A percentile compares a stretch with the other conserved stretches of the same genome.
Conservation (phyloP, 345 rosid species). For the Lepidium aucheri region DNA sequence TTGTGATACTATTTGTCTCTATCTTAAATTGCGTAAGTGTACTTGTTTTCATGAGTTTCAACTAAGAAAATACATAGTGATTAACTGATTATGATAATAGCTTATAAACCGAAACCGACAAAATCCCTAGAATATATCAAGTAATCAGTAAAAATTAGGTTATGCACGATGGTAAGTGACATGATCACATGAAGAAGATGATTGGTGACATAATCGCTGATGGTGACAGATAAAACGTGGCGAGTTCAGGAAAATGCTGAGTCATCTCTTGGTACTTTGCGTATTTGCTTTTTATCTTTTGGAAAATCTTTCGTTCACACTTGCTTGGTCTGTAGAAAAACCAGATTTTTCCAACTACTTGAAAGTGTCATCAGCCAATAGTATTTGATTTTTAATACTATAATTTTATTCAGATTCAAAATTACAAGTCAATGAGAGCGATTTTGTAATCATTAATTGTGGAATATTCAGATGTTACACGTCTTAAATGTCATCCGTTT, state of each 20-base stretch:
- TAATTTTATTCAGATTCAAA: not conserved
- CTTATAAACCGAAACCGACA: not conserved
- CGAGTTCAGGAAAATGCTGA: not conserved
- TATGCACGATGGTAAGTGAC: not conserved
- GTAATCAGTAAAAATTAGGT: not conserved
- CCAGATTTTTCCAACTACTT: not conserved
- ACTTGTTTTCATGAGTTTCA: not conserved
- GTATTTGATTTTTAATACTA: not conserved
- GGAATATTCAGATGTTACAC: conserved; percentile 8
- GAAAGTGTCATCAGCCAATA: conserved; percentile 4
- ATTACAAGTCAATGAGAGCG: not conserved
- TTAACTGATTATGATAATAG: not conserved
- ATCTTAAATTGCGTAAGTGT: not conserved
- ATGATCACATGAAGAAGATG: not conserved
- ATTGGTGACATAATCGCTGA: conserved; percentile 4
- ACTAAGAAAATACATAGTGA: not conserved
- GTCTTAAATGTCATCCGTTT: not conserved
- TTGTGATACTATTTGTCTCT: not conserved
- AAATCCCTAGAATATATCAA: not conserved
- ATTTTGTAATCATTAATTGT: not conserved
- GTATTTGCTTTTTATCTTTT: not conserved
- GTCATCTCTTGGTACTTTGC: not conserved
- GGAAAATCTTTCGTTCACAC: not conserved
- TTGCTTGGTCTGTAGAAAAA: not conserved
- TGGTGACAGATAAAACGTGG: not conserved